Evolutionary conservation across 2,329 filamentous ascomycete species (phyloP), one percentile per base, ranked within the genome.

Genomic region (Cadophora luteo-olivacea): DNA sequence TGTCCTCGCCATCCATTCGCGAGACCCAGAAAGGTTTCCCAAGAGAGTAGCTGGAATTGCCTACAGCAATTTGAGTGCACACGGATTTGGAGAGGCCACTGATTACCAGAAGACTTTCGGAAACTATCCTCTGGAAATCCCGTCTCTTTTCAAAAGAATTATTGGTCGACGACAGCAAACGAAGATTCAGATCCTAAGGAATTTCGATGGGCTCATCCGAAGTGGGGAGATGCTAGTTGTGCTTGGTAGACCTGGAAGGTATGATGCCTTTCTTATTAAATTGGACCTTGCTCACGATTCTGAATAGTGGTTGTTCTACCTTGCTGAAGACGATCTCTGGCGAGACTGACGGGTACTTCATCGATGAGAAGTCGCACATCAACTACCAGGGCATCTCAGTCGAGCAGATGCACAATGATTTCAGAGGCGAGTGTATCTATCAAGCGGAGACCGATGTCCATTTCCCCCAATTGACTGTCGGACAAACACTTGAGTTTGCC

Each of bases 391-490:
- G 89, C 24, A 85, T 77, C 49, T 70, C 75, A 1, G 72, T 80
- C 80, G 0, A 81, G 67, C 78, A 82, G 66, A 89, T 89, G 84
- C 81, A 82, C 61, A 83, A 83, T 68, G 83, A 89, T 73, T 91
- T 90, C 75, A 85, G 87, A 68, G 89, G 88, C 51, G 89, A 89
- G 78, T 84, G 90, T 1, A 82, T 92, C 14, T 94, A 95, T 77
- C 93, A 93, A 73, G 89, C 92, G 16, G 92, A 95, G 80, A 84
- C 85, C 33, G 91, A 93, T 76, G 84, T 90, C 33, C 92, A 94
- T 76, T 94, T 93, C 71, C 89, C 92, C 0, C 89, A 92, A n/a
- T 81, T 96, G 25, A 92, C 89, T 0, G 91, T 94, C 12, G 88
- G 90, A 1, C 85, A 93, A 72, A 95, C 92, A 0, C 82, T 95